Evolutionary conservation across 2,329 filamentous ascomycete genomes (phyloP).

Genomic region (Tolypocladium sp.): DNA sequence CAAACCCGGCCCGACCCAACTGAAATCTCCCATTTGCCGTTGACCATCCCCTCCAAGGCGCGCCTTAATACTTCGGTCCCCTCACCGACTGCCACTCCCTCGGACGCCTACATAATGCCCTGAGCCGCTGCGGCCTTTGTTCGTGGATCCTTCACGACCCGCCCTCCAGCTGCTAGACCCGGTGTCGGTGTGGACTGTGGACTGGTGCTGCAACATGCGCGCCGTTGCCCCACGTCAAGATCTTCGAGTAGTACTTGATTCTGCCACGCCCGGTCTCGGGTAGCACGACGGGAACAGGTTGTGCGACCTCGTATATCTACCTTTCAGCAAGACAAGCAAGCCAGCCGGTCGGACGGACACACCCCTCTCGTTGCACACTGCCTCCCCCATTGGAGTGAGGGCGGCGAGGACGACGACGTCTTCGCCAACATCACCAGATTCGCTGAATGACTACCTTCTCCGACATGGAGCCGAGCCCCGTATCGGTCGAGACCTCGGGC

Average conservation of each 20-base stretch:
- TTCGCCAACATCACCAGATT: not conserved
- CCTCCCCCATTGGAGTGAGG: not conserved
- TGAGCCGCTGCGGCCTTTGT: not conserved
- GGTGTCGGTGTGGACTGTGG: not conserved
- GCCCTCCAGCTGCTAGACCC: not conserved
- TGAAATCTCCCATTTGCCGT: too few relatives aligned
- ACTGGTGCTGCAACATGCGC: slow-evolving; percentile 1
- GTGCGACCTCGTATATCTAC: not conserved
- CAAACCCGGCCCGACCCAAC: not conserved
- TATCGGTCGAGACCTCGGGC: slow-evolving; percentile 16
- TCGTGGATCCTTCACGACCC: not conserved
- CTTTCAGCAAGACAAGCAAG: not conserved
- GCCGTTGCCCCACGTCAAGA: slow-evolving; percentile 6
- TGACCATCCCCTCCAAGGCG: not conserved
- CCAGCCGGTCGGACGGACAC: not conserved
- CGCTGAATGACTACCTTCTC: slow-evolving; percentile 1
- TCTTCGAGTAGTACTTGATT: not conserved
- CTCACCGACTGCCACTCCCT: not conserved
- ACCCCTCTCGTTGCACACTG: not conserved
- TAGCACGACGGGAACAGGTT: not conserved
- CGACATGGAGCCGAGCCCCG: slow-evolving; percentile 20
- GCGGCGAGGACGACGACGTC: not conserved
- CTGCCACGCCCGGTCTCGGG: not conserved
- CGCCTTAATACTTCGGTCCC: not conserved
- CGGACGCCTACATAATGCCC: not conserved